A percentile compares a stretch with the other conserved stretches of the same genome.
phyloP scores from a whole-genome alignment of 1,284 basidiomycete species.

The Sporisorium exsertum region DNA sequence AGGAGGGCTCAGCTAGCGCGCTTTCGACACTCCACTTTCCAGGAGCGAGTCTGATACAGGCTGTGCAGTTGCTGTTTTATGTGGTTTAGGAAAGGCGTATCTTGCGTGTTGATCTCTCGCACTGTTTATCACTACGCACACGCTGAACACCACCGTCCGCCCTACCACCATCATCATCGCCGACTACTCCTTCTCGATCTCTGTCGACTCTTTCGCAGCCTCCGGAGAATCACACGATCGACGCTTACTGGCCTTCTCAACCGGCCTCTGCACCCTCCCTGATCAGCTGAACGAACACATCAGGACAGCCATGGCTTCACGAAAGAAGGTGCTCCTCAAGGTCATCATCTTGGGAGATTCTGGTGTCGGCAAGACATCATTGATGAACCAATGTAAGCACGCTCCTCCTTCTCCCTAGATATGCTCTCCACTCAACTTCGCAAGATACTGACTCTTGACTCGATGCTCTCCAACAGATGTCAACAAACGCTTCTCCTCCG shows the following conservation, averaged over 20 bases:
- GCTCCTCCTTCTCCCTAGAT: neutral
- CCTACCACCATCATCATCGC: neutral
- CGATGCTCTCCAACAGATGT: slow-evolving; percentile 75
- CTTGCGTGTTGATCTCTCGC: neutral
- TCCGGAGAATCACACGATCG: neutral
- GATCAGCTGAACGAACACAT: neutral
- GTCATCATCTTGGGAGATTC: slow-evolving; percentile 68
- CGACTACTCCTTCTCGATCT: neutral
- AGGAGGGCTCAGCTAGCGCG: neutral
- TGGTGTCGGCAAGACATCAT: slow-evolving; percentile 96
- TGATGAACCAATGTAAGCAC: slow-evolving; percentile 91
- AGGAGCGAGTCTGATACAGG: neutral
- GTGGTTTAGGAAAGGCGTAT: neutral
- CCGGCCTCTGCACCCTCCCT: neutral
- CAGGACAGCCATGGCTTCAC: slow-evolving; percentile 71
- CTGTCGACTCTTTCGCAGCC: neutral
- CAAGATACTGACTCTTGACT: neutral
- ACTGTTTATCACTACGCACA: neutral
- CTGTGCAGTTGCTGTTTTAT: neutral
- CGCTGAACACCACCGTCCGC: neutral
- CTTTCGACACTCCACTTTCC: neutral
- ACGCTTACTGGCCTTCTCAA: neutral
- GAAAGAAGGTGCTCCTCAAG: slow-evolving; percentile 89
- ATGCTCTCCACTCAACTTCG: neutral
- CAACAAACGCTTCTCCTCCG: slow-evolving; percentile 99